Base-by-base conservation (phyloP, 1,139 yeast species). In the Nakaseomyces sp. region DNA sequence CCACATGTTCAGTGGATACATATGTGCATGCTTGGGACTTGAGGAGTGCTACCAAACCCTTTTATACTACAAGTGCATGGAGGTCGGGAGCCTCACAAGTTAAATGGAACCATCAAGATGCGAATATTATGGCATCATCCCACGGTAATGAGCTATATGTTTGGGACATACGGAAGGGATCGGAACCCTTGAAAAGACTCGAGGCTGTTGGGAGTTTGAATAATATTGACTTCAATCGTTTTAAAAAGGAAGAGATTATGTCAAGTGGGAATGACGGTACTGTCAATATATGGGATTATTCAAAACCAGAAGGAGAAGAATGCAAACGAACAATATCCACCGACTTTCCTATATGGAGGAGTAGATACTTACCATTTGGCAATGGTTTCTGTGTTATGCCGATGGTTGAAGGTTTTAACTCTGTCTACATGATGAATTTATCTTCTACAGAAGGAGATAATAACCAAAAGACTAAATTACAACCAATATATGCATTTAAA, bases 21-120 rank as follows among this genome's bases (percentile, higher is more conserved):
- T 83, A 78, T 58, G 81, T 88, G 13, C 76, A 81, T 47, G 77
- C 85, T 4, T 91, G 98, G 98, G 98, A 91, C 64, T 71, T 89
- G 72, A 70, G 98, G 48, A 71, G 80, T 9, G 89, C 96, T 0
- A 67, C 70, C 44, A 68, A 73, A 45, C 95, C 97, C 0, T 80
- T 77, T 3, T 74, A 75, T 45, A 75, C 80, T 42, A 88, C 87
- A 69, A 88, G 96, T 5, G 96, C 89, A 58, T 91, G 96, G 94
- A 69, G 86, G 47, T 94, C 96, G 0, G 94, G 94, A 1, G 94
- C 96, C 1, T 79, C 93, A 0, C 97, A 89, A 61, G 96, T 88
- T 13, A 88, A 89, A 61, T 91, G 97, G 97, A 87, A 83, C 58
- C 79, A 79, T 51, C 70, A 72, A 42, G 81, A 89, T 55, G 79